phyloP scores from a whole-genome alignment of 1,284 basidiomycete genomes.

The Lentinula novae-zelandiae region DNA sequence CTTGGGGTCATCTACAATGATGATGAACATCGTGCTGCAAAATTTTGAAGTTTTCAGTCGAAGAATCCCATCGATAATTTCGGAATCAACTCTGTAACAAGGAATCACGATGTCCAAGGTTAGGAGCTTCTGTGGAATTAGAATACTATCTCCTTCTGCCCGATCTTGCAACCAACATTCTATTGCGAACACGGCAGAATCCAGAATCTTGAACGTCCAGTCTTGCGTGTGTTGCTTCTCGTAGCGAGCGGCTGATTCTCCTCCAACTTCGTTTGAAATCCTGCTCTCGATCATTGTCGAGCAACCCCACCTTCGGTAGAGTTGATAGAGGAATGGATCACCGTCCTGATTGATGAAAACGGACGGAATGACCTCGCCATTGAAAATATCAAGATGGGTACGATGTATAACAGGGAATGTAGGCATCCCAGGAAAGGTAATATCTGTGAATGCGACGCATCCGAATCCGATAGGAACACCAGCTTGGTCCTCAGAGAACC shows the following conservation, averaged over 20 bases:
- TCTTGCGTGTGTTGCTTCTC: constrained; percentile 36
- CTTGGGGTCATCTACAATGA: constrained; percentile 52
- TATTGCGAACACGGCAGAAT: constrained; percentile 34
- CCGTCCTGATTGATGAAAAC: constrained; percentile 58
- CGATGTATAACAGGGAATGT: constrained; percentile 56
- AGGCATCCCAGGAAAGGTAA: constrained; percentile 55
- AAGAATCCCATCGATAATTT: constrained; percentile 41
- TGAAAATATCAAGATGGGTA: constrained; percentile 53
- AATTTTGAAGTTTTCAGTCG: constrained; percentile 36
- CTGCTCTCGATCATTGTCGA: constrained; percentile 41
- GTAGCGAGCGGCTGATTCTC: constrained; percentile 43
- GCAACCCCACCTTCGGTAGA: constrained; percentile 54
- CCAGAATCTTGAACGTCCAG: constrained; percentile 49
- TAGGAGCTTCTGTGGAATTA: constrained; percentile 26
- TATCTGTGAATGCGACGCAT: constrained; percentile 55
- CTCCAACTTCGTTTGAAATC: constrained; percentile 45
- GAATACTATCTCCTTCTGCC: constrained; percentile 15
- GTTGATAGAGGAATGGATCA: constrained; percentile 54
- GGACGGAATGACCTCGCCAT: constrained; percentile 46
- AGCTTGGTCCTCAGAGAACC: constrained; percentile 26
- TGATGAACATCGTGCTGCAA: constrained; percentile 49
- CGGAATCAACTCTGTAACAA: constrained; percentile 49
- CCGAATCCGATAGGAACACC: constrained; percentile 44
- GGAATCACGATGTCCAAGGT: constrained; percentile 56
- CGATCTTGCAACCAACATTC: constrained; percentile 33